Evolutionary conservation across 1,284 basidiomycete species (phyloP), one percentile per base, ranked within the genome.

Genomic region (Leccinum angustisporum): DNA sequence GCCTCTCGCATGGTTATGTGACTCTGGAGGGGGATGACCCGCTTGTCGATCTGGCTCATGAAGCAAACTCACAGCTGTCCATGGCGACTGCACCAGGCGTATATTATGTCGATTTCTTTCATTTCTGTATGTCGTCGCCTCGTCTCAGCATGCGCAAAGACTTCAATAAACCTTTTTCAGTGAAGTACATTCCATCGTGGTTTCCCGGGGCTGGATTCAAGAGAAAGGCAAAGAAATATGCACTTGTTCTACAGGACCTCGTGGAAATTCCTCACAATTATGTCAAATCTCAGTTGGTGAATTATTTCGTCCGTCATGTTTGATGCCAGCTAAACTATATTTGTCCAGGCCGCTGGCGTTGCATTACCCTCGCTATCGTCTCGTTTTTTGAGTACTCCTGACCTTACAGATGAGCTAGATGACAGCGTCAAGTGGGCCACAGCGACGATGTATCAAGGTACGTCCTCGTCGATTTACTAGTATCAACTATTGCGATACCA

Each of bases 121-220:
- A 61, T 25, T 18, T 67, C 3, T 18, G 69, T 67, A 52, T 38
- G 63, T 18, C 3, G 3, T 21, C 18, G 33, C 33, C 33, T 52
- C 14, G 1, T 38, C 5, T 11, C 10, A n/a, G 1, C 18, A 2
- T 25, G 5, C 10, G 16, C 18, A 4, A 33, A 38, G 8, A 21
- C 1, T 5, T n/a, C 50, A 13, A 40, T 25, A 3, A 21, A 5
- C 30, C 2, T 40, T 38, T 25, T 8, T 4, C 60, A 86, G 85
- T 87, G 67, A 80, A 80, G 50, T 77, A 86, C 67, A 65, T 87
- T 21, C 86, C 86, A 2, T 70, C 74, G 8, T 87, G 86, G 86
- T 75, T 86, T 63, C 86, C 86, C 14, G 85, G 86, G 30, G 81
- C 84, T 5, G 77, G 76, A n/a, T 87, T 86, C 75, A 80, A 81